Evolutionary conservation across 305 asterid genomes (phyloP).

Genomic region (Ajuga reptans): DNA sequence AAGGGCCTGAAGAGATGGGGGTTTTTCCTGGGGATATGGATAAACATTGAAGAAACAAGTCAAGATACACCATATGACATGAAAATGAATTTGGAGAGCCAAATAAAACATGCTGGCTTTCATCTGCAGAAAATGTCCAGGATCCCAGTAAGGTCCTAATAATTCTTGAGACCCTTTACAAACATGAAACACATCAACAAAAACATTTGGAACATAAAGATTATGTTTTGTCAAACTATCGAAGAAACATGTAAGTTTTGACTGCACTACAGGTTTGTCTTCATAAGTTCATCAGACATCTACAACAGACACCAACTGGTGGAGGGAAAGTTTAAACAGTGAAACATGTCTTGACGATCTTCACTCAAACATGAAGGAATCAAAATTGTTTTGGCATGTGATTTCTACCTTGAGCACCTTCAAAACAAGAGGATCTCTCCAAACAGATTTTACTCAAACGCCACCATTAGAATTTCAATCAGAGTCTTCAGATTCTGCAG

Average conservation of each 20-base stretch:
- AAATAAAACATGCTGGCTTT: slow-evolving; percentile 14
- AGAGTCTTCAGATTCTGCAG: neutral
- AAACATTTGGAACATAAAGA: neutral
- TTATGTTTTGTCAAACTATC: neutral
- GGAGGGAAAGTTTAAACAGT: neutral
- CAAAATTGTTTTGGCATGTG: neutral
- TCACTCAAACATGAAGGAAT: neutral
- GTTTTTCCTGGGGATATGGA: slow-evolving; percentile 58
- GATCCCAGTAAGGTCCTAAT: slow-evolving; percentile 7
- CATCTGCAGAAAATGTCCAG: slow-evolving; percentile 10
- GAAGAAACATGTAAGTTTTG: neutral
- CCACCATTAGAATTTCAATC: neutral
- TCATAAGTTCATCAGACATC: neutral
- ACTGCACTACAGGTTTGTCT: neutral
- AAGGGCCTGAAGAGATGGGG: slow-evolving; percentile 71
- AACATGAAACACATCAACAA: neutral
- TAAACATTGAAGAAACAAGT: slow-evolving; percentile 21
- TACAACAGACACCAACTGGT: neutral
- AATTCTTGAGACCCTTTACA: neutral
- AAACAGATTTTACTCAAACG: neutral
- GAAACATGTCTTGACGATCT: neutral
- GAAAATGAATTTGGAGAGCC: slow-evolving; percentile 3
- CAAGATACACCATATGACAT: neutral
- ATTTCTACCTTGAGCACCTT: neutral
- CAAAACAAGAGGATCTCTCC: neutral